Evolutionary conservation across 1,284 basidiomycete genomes (phyloP).

Genomic region (Takashimella tepidaria): DNA sequence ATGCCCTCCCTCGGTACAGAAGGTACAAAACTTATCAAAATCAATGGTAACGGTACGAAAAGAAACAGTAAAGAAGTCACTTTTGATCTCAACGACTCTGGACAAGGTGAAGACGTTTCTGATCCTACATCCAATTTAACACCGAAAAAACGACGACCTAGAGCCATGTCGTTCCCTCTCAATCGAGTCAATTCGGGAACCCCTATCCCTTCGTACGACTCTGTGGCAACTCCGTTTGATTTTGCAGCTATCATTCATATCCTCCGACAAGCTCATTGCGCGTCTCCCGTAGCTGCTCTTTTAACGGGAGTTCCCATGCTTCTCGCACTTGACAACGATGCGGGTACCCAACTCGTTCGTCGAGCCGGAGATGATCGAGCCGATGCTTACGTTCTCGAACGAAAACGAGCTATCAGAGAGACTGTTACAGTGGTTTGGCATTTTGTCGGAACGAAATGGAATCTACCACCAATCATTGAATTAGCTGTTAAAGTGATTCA

Average conservation of each 20-base stretch:
- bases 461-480: conserved; percentile 54
- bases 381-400: conserved; percentile 37
- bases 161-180: conserved; percentile 48
- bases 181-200: conserved; percentile 51
- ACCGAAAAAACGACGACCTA: conserved; percentile 2
- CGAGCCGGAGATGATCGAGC: conserved; percentile 46
- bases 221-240: conserved; percentile 61
- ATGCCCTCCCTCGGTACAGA: too few relatives aligned
- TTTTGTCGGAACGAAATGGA: conserved; percentile 67
- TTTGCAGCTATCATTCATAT: conserved; percentile 69
- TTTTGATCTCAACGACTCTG: conserved; percentile 34
- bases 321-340: conserved; percentile 62
- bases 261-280: conserved; percentile 62
- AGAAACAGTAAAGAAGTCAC: conserved; percentile 16
- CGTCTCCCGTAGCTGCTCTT: conserved; percentile 66
- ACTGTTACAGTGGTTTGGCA: conserved; percentile 63
- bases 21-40: too few relatives aligned
- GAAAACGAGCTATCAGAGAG: conserved; percentile 60
- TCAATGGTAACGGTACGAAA: conserved; percentile 3
- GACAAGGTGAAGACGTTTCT: conserved; percentile 1
- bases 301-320: conserved; percentile 81
- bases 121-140: neutral
- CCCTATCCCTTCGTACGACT: conserved; percentile 27
- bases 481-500: conserved; percentile 57
- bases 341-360: conserved; percentile 48